Base-by-base conservation (phyloP, 768 basidiomycete genomes). In the Lentinula boryana region DNA sequence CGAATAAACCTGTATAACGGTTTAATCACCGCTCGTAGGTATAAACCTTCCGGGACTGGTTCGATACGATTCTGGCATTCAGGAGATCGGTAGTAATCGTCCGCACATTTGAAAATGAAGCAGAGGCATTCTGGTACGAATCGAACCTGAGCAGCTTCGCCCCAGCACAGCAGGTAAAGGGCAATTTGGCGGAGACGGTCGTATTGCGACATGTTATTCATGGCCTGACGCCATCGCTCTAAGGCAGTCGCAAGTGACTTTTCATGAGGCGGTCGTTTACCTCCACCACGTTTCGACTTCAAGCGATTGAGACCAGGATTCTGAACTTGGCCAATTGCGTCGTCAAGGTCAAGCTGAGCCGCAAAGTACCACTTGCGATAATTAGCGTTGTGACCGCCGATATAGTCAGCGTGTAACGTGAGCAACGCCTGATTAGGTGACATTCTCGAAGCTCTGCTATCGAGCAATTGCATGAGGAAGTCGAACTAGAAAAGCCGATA, bases 351-450 rank as follows among this genome's bases (percentile, higher is more conserved):
- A 62, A 99, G 86, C 73, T 99, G 97, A 18, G 96, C 95, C 32
- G 96, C 97, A 73, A 98, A 99, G 77, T 99, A 99, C 97, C 97
- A 98, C 77, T 98, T 98, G 63, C 97, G 91, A 76, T 98, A 98
- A 78, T 98, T 98, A 54, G 97, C 93, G 68, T 98, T 89, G 72
- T 96, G 91, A 3, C 97, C 97, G 21, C 97, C 97, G 67, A 99
- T 98, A 74, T 98, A 99, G 72, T 98, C 97, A 61, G 96, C 97
- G 68, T 99, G 97, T 2, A 99, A 82, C 0, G 95, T 98, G 58
- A 97, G 80, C 23, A 98, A 78, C 0, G 97, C 97, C 70, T 96
- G 93, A 70, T 93, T 91, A 9, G 97, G 95, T 0, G 93, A 88
- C 96, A 98, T 98, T 48, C 97, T 86, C 3, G 95, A 98, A 3